Evolutionary conservation across 306 rosid genomes (phyloP).

Genomic region (Trichosanthes cucumerina): DNA sequence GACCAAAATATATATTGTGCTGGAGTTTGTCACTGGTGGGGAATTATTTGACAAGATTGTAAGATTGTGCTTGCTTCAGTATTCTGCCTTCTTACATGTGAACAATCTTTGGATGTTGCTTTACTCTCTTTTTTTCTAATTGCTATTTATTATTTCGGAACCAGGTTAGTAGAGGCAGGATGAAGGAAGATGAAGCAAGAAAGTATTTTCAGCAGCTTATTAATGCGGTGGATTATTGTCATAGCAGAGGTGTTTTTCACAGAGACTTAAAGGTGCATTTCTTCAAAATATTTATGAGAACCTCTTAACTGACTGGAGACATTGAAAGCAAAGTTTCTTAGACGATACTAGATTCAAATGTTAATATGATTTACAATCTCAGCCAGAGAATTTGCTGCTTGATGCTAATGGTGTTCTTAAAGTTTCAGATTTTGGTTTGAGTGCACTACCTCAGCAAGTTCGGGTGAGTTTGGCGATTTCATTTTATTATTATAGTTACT

Average conservation of each 20-base stretch:
- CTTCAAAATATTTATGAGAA: neutral
- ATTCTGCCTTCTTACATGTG: neutral
- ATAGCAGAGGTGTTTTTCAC: conserved; percentile 14
- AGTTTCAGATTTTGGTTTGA: conserved; percentile 18
- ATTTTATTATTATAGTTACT: neutral
- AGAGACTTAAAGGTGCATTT: conserved; percentile 31
- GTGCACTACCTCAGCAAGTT: conserved; percentile 38
- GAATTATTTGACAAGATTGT: conserved; percentile 93
- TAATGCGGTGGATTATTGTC: conserved; percentile 15
- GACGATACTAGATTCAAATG: neutral
- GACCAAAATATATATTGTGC: conserved; percentile 79
- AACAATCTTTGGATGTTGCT: neutral
- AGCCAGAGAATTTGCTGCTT: conserved; percentile 21
- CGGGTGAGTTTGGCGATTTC: conserved; percentile 45
- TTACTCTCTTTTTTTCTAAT: neutral
- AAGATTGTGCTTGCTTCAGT: conserved; percentile 26
- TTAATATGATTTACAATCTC: conserved; percentile 21
- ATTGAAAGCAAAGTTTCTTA: neutral
- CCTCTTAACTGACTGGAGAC: neutral
- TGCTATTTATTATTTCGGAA: neutral
- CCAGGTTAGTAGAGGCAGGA: conserved; percentile 13
- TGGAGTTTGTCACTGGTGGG: conserved; percentile 94
- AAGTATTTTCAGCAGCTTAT: conserved; percentile 16
- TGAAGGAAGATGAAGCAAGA: conserved; percentile 12
- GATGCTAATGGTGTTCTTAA: conserved; percentile 11